Conservation (phyloP, 2,329 filamentous ascomycete species). For the Plectosphaerella sp. region DNA sequence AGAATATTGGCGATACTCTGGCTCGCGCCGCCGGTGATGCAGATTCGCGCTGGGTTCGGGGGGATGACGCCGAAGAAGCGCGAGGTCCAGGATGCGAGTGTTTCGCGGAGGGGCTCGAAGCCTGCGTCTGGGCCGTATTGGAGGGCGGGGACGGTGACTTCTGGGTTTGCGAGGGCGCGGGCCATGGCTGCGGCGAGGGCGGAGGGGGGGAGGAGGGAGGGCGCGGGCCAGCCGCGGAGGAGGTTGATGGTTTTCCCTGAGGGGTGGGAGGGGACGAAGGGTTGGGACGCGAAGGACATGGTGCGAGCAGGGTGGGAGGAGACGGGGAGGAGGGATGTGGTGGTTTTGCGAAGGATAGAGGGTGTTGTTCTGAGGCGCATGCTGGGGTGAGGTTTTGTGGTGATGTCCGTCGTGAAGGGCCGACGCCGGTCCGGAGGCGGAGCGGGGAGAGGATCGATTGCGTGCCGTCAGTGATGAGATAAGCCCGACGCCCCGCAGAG, state of each 20-base stretch:
- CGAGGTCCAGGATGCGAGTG: conserved; percentile 67
- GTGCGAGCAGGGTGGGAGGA: not conserved
- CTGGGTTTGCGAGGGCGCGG: conserved; percentile 55
- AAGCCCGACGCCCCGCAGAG: too few relatives aligned
- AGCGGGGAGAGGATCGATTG: too few relatives aligned
- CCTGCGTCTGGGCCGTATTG: conserved; percentile 78
- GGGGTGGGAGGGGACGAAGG: not conserved
- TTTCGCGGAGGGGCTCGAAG: conserved; percentile 62
- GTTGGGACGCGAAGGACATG: not conserved
- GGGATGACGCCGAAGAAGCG: conserved; percentile 46
- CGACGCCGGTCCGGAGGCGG: not conserved
- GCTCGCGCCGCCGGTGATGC: conserved; percentile 79
- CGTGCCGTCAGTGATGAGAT: too few relatives aligned
- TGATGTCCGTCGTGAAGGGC: not conserved
- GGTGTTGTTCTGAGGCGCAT: not conserved
- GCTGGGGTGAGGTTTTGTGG: not conserved
- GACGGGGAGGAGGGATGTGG: not conserved
- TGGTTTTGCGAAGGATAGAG: not conserved
- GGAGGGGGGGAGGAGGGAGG: conserved; percentile 58
- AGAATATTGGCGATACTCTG: conserved; percentile 77
- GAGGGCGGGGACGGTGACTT: conserved; percentile 58
- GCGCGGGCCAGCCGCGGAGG: conserved; percentile 63
- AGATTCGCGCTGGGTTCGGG: conserved; percentile 56
- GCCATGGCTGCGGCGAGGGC: conserved; percentile 58
- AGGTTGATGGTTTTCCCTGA: conserved; percentile 49